Evolutionary conservation across 2,329 filamentous ascomycete species (phyloP).

Genomic region (Pseudocercospora crystallina): DNA sequence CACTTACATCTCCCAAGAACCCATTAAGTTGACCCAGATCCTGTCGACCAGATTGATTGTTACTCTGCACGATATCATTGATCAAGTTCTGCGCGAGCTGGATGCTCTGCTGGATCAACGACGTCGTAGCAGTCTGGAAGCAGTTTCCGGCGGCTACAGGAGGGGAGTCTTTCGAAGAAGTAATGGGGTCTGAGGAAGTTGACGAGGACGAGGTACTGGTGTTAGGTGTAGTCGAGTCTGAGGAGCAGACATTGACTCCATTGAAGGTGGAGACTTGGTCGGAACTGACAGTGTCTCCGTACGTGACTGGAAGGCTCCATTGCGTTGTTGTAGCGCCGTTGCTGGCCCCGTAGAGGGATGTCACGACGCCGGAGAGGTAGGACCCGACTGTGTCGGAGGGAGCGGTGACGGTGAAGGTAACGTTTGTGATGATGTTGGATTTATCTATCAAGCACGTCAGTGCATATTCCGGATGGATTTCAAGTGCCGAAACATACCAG

Average conservation of each 20-base stretch:
- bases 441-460: slow-evolving; percentile 7
- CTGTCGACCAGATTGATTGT: slow-evolving; percentile 12
- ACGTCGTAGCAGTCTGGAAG: slow-evolving; percentile 12
- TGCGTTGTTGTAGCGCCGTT: slow-evolving; percentile 14
- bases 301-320: slow-evolving; percentile 12
- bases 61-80: slow-evolving; percentile 12
- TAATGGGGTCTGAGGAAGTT: not conserved
- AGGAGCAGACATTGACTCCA: slow-evolving; percentile 12
- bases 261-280: slow-evolving; percentile 3
- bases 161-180: not conserved
- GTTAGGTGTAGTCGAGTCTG: not conserved
- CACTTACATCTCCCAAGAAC: slow-evolving; percentile 12
- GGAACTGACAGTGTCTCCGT: slow-evolving; percentile 11
- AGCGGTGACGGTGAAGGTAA: slow-evolving; percentile 18
- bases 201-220: slow-evolving; percentile 2
- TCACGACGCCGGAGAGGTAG: slow-evolving; percentile 15
- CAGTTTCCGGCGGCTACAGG: slow-evolving; percentile 1
- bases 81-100: slow-evolving; percentile 13
- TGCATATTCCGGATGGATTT: not conserved
- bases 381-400: slow-evolving; percentile 8
- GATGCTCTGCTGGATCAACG: slow-evolving; percentile 13
- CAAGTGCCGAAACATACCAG: not conserved
- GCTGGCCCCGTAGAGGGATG: slow-evolving; percentile 18
- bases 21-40: slow-evolving; percentile 19
- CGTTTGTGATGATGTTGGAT: slow-evolving; percentile 17